Evolutionary conservation across 805 yeast genomes (phyloP).

Genomic region (Hyphopichia homilentoma): DNA sequence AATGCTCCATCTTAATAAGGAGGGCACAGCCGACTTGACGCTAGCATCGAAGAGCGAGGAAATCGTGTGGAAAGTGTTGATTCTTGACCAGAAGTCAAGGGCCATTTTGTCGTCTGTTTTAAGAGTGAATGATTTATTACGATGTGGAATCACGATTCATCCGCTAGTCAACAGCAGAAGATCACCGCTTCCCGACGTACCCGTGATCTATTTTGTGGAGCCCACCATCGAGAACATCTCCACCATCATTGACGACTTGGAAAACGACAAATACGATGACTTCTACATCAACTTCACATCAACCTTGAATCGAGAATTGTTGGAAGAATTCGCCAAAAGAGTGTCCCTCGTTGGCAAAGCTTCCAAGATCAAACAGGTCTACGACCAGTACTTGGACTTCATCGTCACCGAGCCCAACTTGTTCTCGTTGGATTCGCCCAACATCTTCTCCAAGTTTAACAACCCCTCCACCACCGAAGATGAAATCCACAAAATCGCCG

Average conservation of each 20-base stretch:
- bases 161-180: slow-evolving; percentile 67
- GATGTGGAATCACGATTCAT: slow-evolving; percentile 91
- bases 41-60: slow-evolving; percentile 59
- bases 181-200: slow-evolving; percentile 89
- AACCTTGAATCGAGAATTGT: slow-evolving; percentile 65
- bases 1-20: slow-evolving; percentile 80
- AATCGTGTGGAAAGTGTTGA: slow-evolving; percentile 85
- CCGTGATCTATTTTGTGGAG: slow-evolving; percentile 86
- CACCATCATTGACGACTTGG: slow-evolving; percentile 67
- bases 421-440: slow-evolving; percentile 69
- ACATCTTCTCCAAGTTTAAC: slow-evolving; percentile 66
- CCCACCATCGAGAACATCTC: slow-evolving; percentile 79
- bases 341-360: slow-evolving; percentile 73
- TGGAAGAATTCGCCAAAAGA: slow-evolving; percentile 85
- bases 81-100: slow-evolving; percentile 78
- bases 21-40: slow-evolving; percentile 50
- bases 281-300: slow-evolving; percentile 86
- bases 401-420: slow-evolving; percentile 90
- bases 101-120: slow-evolving; percentile 87
- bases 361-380: slow-evolving; percentile 76
- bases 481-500: slow-evolving; percentile 64
- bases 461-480: slow-evolving; percentile 72
- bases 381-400: slow-evolving; percentile 90
- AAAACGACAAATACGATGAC: slow-evolving; percentile 69
- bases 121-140: slow-evolving; percentile 84